Base-by-base conservation (phyloP, 805 yeast genomes). In the Saccharomycopsis sp. region DNA sequence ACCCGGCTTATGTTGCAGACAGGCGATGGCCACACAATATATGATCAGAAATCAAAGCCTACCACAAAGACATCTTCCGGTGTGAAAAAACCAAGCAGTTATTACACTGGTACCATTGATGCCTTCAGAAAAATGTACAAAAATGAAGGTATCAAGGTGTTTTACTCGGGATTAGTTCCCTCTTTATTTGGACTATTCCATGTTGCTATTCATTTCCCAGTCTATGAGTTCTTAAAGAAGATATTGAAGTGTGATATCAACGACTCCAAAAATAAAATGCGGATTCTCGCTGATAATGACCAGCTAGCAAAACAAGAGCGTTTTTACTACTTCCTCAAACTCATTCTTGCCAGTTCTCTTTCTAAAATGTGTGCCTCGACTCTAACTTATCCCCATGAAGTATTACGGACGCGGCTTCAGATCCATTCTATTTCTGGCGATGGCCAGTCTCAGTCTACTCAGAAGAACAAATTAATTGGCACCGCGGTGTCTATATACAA, bases 131-230 rank as follows among this genome's bases (percentile, higher is more conserved):
- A 82, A 62, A 94, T 94, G 87, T 86, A 84, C 68, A 70, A 70
- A 58, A 79, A 82, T 58, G 99, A 93, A 70, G 99, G 99, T 3
- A 14, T 86, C 0, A 70, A 76, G 55, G 90, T 90, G 15, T 89
- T 93, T 65, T 94, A 94, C 72, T 82, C 93, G 51, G 99, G 99
- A 0, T 75, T 93, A 25, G 81, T 90, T 8, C 97, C 98, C 1
- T 92, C 97, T 0, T 76, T 93, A 59, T 82, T 93, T 65, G 99
- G 99, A 0, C 77, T 93, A 35, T 76, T 89, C 47, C 98, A 93
- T 70, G 98, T 93, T 51, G 98, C 97, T 0, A 87, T 93, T 56
- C 98, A 93, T 72, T 93, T 93, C 77, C 98, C 98, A 34, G 82
- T 91, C 8, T 93, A 93, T 70, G 99, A 93, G 68, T 78, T 82